A percentile compares a stretch with the other conserved stretches of the same genome.
Evolutionary conservation across 202 grass and related monocot genomes (phyloP).

Genomic region (Alloteropsis angusta): DNA sequence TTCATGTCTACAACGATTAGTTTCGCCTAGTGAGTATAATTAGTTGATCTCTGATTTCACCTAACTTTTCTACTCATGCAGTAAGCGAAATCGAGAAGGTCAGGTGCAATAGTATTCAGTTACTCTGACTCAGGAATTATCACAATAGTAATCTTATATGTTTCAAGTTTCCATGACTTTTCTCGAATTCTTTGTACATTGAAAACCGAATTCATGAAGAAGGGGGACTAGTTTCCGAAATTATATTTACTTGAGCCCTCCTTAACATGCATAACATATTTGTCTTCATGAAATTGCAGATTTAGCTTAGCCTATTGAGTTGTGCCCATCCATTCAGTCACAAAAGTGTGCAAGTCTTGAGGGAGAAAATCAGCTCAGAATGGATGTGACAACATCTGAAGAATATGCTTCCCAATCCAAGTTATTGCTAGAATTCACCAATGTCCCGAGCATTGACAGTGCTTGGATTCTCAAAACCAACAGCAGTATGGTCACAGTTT

Average conservation of each 20-base stretch:
- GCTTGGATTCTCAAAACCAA: constrained; percentile 75
- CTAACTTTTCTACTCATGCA: background rate
- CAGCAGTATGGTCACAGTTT: constrained; percentile 18
- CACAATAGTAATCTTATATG: background rate
- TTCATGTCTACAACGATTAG: background rate
- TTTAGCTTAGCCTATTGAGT: background rate
- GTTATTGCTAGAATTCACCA: constrained; percentile 62
- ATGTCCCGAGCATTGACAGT: constrained; percentile 47
- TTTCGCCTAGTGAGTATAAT: background rate
- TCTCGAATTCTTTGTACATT: constrained; percentile 7
- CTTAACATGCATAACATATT: background rate
- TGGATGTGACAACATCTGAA: constrained; percentile 42
- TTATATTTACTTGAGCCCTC: background rate
- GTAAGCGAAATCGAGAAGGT: background rate
- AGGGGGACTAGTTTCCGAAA: background rate
- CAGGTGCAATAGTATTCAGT: background rate
- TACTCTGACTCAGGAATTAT: background rate
- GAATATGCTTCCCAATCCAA: constrained; percentile 58
- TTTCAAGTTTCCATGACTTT: background rate
- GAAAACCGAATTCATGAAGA: background rate
- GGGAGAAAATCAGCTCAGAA: constrained; percentile 31
- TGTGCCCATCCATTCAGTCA: background rate
- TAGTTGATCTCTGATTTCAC: background rate
- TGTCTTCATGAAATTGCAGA: constrained; percentile 6
- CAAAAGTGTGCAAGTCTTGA: constrained; percentile 17